These are phyloP conservation scores for Calocera cornea DNA, from an alignment of 768 basidiomycete species.

Conservation along the genomic window DNA sequence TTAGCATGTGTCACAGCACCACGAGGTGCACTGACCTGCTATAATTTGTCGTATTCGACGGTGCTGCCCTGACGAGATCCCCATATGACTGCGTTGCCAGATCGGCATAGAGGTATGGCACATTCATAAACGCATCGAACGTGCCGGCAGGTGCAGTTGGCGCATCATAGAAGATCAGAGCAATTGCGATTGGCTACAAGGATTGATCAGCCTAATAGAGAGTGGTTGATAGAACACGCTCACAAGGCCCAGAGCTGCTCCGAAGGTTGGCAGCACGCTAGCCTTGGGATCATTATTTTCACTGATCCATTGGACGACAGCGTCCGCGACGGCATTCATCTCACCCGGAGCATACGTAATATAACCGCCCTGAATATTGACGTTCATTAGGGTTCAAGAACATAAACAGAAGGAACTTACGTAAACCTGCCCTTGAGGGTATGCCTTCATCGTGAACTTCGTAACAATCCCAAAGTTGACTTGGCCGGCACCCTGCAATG, in stretches of 20 bases:
- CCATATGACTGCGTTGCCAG: conserved; percentile 31
- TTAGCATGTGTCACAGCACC: not conserved
- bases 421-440: conserved; percentile 47
- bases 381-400: not conserved
- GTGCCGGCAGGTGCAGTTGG: conserved; percentile 37
- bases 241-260: not conserved
- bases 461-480: conserved; percentile 39
- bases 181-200: conserved; percentile 18
- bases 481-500: not conserved
- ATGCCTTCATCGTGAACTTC: conserved; percentile 39
- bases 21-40: conserved; percentile 16
- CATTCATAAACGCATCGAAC: conserved; percentile 39
- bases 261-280: conserved; percentile 33
- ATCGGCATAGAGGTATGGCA: conserved; percentile 30
- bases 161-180: conserved; percentile 44
- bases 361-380: conserved; percentile 50
- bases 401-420: conserved; percentile 24
- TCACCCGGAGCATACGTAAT: conserved; percentile 23
- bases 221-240: too few relatives aligned
- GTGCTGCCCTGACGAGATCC: conserved; percentile 29
- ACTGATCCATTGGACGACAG: conserved; percentile 31
- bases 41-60: conserved; percentile 25
- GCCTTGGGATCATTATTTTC: conserved; percentile 41
- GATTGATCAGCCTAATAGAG: not conserved
- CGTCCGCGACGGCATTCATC: conserved; percentile 21